Evolutionary conservation across 148 eudicot genomes (phyloP).

Genomic region (Rhododendron mucronatum): DNA sequence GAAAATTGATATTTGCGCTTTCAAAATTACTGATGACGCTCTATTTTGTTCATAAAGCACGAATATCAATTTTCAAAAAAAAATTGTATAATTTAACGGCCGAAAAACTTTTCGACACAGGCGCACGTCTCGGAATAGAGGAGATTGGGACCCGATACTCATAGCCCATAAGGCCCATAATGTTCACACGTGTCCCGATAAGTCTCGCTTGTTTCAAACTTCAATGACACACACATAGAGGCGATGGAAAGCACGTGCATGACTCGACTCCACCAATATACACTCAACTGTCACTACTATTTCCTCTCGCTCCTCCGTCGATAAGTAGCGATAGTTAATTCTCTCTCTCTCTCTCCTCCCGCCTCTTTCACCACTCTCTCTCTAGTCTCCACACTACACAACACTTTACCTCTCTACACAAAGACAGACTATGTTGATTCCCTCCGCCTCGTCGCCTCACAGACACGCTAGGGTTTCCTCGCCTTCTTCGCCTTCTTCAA

Average conservation of each 20-base stretch:
- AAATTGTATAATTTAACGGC: too few species aligned
- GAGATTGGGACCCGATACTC: too few species aligned
- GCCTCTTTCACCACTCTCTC: neutral
- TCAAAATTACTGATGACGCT: too few species aligned
- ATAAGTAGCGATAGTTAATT: neutral
- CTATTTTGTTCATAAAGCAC: too few species aligned
- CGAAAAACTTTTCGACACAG: fast-evolving
- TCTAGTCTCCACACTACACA: neutral
- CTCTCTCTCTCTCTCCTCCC: neutral
- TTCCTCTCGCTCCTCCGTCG: neutral
- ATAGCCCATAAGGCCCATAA: neutral
- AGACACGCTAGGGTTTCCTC: constrained; percentile 15
- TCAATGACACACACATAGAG: neutral
- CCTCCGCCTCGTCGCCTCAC: constrained; percentile 22
- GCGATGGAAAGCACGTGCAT: constrained; percentile 10
- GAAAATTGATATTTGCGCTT: too few species aligned
- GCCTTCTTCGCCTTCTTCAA: neutral
- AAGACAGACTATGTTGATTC: constrained; percentile 17
- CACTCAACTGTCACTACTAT: neutral
- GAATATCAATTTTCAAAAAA: too few species aligned
- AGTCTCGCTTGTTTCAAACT: neutral
- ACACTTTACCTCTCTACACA: neutral
- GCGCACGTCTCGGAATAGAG: too few species aligned
- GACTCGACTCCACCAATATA: constrained; percentile 3
- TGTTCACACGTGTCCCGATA: constrained; percentile 13